A percentile compares a stretch with the other conserved stretches of the same genome.
Conservation (phyloP, 495 filamentous ascomycete species). For the Aspergillus carlsbadensis region DNA sequence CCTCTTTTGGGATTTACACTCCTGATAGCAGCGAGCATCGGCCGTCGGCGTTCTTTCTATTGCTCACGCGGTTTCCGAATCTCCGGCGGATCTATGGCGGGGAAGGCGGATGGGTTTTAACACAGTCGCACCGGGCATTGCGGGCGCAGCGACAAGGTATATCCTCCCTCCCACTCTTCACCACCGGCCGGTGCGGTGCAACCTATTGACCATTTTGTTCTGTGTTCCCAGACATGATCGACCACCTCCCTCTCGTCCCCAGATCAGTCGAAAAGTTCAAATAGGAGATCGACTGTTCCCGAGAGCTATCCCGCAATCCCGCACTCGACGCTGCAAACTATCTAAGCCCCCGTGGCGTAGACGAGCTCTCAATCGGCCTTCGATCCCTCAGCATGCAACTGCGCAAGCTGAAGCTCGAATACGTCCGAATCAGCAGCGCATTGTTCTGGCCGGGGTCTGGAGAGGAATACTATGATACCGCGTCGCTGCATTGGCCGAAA, state of each 20-base stretch:
- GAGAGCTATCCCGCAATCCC: neutral
- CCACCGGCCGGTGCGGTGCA: too few relatives aligned
- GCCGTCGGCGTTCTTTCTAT: too few relatives aligned
- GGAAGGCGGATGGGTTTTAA: too few relatives aligned
- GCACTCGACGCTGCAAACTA: neutral
- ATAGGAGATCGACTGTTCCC: neutral
- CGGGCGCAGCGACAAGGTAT: too few relatives aligned
- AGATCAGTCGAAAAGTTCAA: neutral
- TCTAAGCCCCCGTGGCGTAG: neutral
- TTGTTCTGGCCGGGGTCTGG: neutral
- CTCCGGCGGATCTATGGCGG: too few relatives aligned
- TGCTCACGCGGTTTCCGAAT: too few relatives aligned
- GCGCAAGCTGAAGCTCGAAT: neutral
- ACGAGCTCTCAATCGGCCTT: neutral
- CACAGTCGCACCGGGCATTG: too few relatives aligned
- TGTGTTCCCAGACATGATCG: too few relatives aligned
- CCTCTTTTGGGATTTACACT: too few relatives aligned
- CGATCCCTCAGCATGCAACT: slow-evolving; percentile 1
- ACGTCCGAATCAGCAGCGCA: slow-evolving; percentile 3
- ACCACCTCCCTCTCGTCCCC: neutral
- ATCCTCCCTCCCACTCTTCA: too few relatives aligned
- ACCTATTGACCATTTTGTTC: too few relatives aligned
- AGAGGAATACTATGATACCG: neutral
- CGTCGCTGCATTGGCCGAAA: neutral
- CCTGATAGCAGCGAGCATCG: too few relatives aligned